Evolutionary conservation across 371 early-diverging fungal genomes (phyloP).

Genomic region (Syncephalis plumigaleata): DNA sequence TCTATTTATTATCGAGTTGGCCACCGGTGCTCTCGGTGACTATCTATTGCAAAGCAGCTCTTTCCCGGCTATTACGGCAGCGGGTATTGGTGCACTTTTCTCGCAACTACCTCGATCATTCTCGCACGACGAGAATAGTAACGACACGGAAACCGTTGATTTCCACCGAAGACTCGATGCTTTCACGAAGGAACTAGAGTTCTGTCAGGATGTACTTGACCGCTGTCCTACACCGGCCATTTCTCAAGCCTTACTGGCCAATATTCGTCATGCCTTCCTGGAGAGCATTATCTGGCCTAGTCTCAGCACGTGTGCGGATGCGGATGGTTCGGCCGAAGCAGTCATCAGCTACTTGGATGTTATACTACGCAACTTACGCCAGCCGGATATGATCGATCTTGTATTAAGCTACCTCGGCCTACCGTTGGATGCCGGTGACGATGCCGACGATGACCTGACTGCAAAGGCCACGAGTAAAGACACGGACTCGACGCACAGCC

Average conservation of each 20-base stretch:
- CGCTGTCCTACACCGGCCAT: constrained; percentile 63
- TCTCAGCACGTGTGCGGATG: constrained; percentile 71
- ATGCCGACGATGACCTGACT: not conserved
- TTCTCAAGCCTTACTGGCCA: constrained; percentile 34
- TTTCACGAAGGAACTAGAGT: constrained; percentile 57
- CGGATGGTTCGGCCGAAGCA: constrained; percentile 80
- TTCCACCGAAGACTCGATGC: constrained; percentile 62
- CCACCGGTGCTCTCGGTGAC: constrained; percentile 45
- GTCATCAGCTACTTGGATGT: constrained; percentile 75
- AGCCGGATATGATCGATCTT: constrained; percentile 51
- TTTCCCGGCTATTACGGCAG: constrained; percentile 62
- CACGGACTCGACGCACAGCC: not conserved
- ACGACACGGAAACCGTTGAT: constrained; percentile 14
- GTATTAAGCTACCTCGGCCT: constrained; percentile 37
- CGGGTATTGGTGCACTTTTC: constrained; percentile 78
- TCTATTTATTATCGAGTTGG: constrained; percentile 72
- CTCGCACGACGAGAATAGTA: constrained; percentile 13
- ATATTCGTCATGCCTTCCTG: constrained; percentile 56
- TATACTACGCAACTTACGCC: constrained; percentile 54
- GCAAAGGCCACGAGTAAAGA: not conserved
- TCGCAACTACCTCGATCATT: constrained; percentile 79
- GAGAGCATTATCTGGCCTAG: constrained; percentile 76
- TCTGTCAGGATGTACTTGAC: constrained; percentile 68
- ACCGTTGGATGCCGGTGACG: not conserved
- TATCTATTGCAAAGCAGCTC: constrained; percentile 63